Evolutionary conservation across 768 basidiomycete genomes (phyloP), one percentile per base, ranked within the genome.

Genomic region (Thelephora aurantiotincta): DNA sequence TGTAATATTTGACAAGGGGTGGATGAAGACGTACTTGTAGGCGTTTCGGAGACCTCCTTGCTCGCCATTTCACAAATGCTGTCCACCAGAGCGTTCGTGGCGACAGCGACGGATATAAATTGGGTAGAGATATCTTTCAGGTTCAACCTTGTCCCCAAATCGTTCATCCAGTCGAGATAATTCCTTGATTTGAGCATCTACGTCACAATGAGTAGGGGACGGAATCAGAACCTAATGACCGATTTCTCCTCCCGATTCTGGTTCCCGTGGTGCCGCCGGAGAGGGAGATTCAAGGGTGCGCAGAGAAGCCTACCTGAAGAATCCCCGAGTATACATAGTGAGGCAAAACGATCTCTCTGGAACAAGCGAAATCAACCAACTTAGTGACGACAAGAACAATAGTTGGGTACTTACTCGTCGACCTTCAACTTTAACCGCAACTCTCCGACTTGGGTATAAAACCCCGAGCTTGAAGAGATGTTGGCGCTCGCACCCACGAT

Each of bases 341-440:
- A 11, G 89, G 86, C 34, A 92, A 68, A 37, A 92, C 75, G 22
- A 90, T 81, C 56, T 90, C 86, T 61, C 87, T 88, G 52, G 3
- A 52, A 2, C 11, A 12, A 12, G 23, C 44, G 44, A 35, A 33
- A 30, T 46, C 14, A 49, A 43, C 36, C 30, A 20, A 43, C 48
- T 51, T 18, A 58, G 48, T 48, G 20, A 49, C 47, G 20, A 12
- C 20, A 2, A 34, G 19, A 38, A 45, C 11, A 47, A 43, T 35
- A 45, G 16, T 68, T 73, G 52, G 37, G 7, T 5, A 63, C 65
- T 50, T 51, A 87, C 84, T 92, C 90, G 50, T 84, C 75, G 9
- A 91, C 78, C 50, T 72, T 67, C 44, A 91, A 59, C 55, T 80
- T 82, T 55, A 92, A 63, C 44, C 79, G 73, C 38, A 91, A 64